phyloP scores from a whole-genome alignment of 352 stramenopile species.

The Phytophthora macrochlamydospora region DNA sequence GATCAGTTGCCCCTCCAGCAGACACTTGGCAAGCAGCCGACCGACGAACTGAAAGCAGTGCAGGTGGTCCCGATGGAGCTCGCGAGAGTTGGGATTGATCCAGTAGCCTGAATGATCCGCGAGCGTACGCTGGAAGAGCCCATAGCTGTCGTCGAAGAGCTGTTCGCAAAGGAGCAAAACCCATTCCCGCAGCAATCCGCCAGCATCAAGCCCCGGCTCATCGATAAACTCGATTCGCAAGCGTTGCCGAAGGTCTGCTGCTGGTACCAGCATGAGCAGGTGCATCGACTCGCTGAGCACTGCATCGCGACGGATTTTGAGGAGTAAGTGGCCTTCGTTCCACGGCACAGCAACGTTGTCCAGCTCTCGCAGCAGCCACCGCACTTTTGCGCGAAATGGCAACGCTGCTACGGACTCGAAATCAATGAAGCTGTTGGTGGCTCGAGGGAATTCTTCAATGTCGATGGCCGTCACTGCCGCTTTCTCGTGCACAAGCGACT shows the following conservation, averaged over 20 bases:
- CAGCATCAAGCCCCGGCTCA: slow-evolving; percentile 76
- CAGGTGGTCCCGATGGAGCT: slow-evolving; percentile 75
- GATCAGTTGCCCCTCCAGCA: slow-evolving; percentile 78
- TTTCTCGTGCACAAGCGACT: slow-evolving; percentile 60
- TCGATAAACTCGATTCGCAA: slow-evolving; percentile 88
- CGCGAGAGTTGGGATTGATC: slow-evolving; percentile 78
- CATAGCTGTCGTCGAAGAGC: slow-evolving; percentile 81
- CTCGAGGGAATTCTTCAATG: slow-evolving; percentile 71
- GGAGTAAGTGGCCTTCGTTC: slow-evolving; percentile 79
- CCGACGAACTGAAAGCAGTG: slow-evolving; percentile 81
- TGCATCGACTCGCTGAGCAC: slow-evolving; percentile 85
- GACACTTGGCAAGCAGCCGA: slow-evolving; percentile 74
- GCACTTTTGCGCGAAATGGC: slow-evolving; percentile 73
- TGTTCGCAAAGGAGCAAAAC: slow-evolving; percentile 76
- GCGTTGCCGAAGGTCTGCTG: slow-evolving; percentile 68
- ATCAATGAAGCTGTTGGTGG: slow-evolving; percentile 68
- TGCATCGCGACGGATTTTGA: slow-evolving; percentile 80
- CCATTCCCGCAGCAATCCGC: slow-evolving; percentile 82
- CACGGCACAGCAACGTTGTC: slow-evolving; percentile 77
- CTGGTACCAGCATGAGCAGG: slow-evolving; percentile 77
- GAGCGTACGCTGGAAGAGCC: slow-evolving; percentile 74
- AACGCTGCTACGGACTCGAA: slow-evolving; percentile 77
- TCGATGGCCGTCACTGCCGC: slow-evolving; percentile 62
- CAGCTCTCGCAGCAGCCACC: slow-evolving; percentile 81
- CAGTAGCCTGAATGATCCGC: slow-evolving; percentile 83